Conservation (phyloP, 139 green algal species). For the Edaphochlamys debaryana region DNA sequence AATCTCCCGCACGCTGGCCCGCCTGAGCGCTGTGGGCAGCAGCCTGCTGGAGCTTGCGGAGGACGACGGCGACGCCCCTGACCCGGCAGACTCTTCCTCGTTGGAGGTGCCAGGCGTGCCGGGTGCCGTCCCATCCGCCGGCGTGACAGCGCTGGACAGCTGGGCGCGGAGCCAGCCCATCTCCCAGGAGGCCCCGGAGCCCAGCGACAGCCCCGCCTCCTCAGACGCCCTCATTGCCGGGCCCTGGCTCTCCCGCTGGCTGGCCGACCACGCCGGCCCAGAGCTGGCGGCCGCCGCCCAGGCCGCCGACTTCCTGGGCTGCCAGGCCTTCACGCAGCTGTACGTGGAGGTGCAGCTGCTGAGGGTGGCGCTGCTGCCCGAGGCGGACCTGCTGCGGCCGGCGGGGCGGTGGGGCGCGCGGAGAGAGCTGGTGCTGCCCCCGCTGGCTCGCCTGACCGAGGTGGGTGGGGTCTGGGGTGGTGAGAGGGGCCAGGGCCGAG, state of each 20-base stretch:
- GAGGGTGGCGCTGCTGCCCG: background rate
- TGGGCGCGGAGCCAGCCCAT: background rate
- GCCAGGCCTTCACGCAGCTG: background rate
- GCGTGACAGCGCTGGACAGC: background rate
- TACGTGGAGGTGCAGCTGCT: conserved; percentile 3
- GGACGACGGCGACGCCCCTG: background rate
- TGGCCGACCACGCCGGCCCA: background rate
- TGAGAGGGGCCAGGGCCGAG: no score
- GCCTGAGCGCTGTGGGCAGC: background rate
- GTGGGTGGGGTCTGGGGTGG: no score
- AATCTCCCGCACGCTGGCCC: background rate
- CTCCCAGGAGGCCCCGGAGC: no score
- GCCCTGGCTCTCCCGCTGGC: background rate
- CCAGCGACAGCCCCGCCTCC: no score
- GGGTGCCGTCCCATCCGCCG: background rate
- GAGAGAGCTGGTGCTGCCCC: no score
- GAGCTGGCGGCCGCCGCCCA: background rate
- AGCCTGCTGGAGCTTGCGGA: background rate
- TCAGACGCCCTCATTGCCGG: no score
- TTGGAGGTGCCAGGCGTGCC: background rate
- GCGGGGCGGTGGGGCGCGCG: background rate
- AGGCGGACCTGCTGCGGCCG: background rate
- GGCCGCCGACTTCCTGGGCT: conserved; percentile 18
- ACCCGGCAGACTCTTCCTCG: no score
- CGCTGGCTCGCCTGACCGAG: no score